These are phyloP conservation scores for Erysimum cheiri DNA, from an alignment of 441 rosid genomes.

Conservation along the genomic window DNA sequence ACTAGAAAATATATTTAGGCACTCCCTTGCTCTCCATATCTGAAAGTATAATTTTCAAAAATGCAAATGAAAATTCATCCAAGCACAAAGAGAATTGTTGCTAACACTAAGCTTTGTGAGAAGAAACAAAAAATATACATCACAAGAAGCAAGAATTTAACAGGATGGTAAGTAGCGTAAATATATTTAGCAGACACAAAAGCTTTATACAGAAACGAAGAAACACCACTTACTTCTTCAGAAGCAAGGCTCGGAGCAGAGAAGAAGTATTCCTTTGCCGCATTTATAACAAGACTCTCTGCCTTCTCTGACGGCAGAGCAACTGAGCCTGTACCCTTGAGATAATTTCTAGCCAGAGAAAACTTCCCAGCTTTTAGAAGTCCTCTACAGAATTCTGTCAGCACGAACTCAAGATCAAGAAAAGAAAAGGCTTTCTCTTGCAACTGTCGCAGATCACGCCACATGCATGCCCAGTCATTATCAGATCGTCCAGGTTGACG, in stretches of 20 bases:
- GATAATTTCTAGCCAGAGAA: slow-evolving; percentile 94
- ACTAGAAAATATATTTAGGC: slow-evolving; percentile 81
- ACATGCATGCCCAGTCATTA: slow-evolving; percentile 99
- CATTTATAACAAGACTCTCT: slow-evolving; percentile 91
- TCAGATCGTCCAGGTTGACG: slow-evolving; percentile 86
- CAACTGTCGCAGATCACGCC: slow-evolving; percentile 91
- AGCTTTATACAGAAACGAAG: slow-evolving; percentile 25
- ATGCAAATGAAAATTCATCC: slow-evolving; percentile 14
- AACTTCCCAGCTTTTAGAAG: slow-evolving; percentile 96
- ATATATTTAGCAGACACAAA: slow-evolving; percentile 14
- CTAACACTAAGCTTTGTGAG: neutral
- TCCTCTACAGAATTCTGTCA: slow-evolving; percentile 96
- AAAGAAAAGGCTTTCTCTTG: slow-evolving; percentile 92
- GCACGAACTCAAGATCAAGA: slow-evolving; percentile 88
- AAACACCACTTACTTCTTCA: slow-evolving; percentile 72
- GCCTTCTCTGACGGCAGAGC: slow-evolving; percentile 86
- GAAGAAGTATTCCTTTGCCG: slow-evolving; percentile 94
- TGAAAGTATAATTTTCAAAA: slow-evolving; percentile 48
- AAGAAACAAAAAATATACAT: slow-evolving; percentile 5
- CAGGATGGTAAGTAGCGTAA: slow-evolving; percentile 30
- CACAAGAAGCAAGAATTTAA: slow-evolving; percentile 24
- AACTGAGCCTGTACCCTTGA: slow-evolving; percentile 91
- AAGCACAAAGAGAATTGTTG: slow-evolving; percentile 12
- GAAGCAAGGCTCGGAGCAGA: slow-evolving; percentile 92
- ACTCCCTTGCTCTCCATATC: slow-evolving; percentile 99